Percentiles rank a stretch among this genome's conserved stretches.
Conservation (phyloP, 345 rosid genomes). For the Hibiscus syriacus region DNA sequence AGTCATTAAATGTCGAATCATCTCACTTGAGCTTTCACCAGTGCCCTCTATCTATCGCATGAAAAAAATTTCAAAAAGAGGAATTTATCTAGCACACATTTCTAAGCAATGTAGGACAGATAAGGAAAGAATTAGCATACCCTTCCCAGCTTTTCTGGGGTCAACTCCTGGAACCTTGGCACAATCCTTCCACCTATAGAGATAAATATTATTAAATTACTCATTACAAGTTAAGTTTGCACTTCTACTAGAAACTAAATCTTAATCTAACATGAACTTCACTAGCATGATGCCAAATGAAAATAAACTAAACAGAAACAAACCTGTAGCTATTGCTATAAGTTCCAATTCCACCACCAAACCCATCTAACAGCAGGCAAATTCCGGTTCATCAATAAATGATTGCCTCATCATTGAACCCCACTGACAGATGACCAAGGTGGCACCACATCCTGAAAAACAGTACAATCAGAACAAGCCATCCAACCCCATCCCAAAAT, state of each 20-base stretch:
- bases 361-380: conserved; percentile 99
- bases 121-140: conserved; percentile 26
- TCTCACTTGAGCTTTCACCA: background rate
- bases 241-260: background rate
- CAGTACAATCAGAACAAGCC: background rate
- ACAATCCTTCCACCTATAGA: conserved; percentile 89
- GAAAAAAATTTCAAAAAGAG: background rate
- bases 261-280: background rate
- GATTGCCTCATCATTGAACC: conserved; percentile 98
- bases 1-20: background rate
- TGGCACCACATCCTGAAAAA: conserved; percentile 89
- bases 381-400: conserved; percentile 85
- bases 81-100: background rate
- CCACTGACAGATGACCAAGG: conserved; percentile 98
- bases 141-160: conserved; percentile 88
- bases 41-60: background rate
- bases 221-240: background rate
- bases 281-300: background rate
- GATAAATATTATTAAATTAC: conserved; percentile 11
- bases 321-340: conserved; percentile 96
- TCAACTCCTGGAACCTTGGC: conserved; percentile 96
- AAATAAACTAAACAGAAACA: conserved; percentile 11
- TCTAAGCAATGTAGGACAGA: background rate
- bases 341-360: conserved; percentile 96
- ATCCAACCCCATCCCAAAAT: background rate